phyloP scores from a whole-genome alignment of 495 filamentous ascomycete species.

The Talaromyces thailandensis region DNA sequence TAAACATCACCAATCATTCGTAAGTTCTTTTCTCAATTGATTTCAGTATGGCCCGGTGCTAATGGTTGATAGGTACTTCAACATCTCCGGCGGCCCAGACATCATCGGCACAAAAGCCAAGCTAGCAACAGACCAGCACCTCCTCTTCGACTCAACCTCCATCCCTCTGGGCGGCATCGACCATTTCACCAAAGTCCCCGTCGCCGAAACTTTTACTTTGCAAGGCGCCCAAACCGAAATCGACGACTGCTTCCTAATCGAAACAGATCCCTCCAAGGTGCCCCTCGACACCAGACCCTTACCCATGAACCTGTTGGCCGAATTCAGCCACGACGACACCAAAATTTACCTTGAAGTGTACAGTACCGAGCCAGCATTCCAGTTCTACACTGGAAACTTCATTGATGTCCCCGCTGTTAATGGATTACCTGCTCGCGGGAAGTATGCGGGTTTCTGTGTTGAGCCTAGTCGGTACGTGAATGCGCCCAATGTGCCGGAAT shows the following conservation, averaged over 20 bases:
- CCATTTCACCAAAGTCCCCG: conserved; percentile 47
- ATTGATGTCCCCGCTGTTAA: conserved; percentile 68
- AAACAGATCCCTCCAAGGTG: conserved; percentile 49
- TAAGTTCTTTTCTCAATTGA: too few species aligned
- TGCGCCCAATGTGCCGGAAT: conserved; percentile 69
- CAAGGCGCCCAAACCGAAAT: conserved; percentile 59
- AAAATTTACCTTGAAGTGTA: conserved; percentile 73
- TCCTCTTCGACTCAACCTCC: conserved; percentile 59
- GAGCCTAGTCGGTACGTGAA: conserved; percentile 90
- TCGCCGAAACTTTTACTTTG: conserved; percentile 55
- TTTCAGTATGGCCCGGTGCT: too few species aligned
- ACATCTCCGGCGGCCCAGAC: conserved; percentile 56
- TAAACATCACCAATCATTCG: conserved; percentile 95
- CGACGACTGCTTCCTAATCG: conserved; percentile 84
- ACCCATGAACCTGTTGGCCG: conserved; percentile 55
- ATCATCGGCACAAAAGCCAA: conserved; percentile 69
- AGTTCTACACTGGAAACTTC: conserved; percentile 86
- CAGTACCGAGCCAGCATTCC: conserved; percentile 91
- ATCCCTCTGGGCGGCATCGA: conserved; percentile 47
- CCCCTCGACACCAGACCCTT: conserved; percentile 66
- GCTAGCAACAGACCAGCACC: conserved; percentile 61
- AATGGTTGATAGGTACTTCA: conserved; percentile 70
- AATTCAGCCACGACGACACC: conserved; percentile 59
- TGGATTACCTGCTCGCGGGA: conserved; percentile 50
- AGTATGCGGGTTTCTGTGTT: conserved; percentile 74